A percentile compares a stretch with the other conserved stretches of the same genome.
These are phyloP conservation scores for Sarocladium strictum DNA, from an alignment of 2,329 filamentous ascomycete species.

Conservation along the genomic window DNA sequence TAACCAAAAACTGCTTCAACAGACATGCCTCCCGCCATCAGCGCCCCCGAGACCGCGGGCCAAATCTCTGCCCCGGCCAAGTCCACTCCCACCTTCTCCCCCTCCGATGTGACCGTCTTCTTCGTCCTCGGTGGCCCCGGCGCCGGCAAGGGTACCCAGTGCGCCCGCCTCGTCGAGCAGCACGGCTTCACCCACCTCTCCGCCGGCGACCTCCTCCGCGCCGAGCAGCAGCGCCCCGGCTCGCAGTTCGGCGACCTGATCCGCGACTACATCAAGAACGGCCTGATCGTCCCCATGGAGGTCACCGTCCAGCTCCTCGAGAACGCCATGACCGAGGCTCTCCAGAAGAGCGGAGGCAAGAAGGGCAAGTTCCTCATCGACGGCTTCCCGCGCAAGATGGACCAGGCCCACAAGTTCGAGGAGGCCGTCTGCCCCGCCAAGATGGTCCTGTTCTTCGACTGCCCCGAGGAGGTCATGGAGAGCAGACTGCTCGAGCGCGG, in stretches of 20 bases:
- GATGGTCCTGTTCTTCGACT: conserved; percentile 92
- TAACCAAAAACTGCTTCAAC: conserved; percentile 11
- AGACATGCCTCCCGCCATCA: conserved; percentile 34
- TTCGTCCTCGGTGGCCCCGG: conserved; percentile 96
- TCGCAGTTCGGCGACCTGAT: conserved; percentile 91
- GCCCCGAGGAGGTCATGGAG: conserved; percentile 85
- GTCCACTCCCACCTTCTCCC: conserved; percentile 62
- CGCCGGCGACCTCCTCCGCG: conserved; percentile 87
- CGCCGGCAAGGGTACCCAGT: conserved; percentile 95
- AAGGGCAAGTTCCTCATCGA: conserved; percentile 59
- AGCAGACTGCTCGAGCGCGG: conserved; percentile 77
- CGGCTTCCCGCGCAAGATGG: conserved; percentile 58
- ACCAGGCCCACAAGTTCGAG: conserved; percentile 94
- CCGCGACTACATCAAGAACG: conserved; percentile 87
- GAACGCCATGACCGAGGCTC: conserved; percentile 77
- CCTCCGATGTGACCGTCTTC: conserved; percentile 77
- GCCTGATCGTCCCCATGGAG: conserved; percentile 97
- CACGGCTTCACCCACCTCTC: conserved; percentile 92
- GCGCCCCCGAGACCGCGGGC: conserved; percentile 31
- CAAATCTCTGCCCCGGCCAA: conserved; percentile 47
- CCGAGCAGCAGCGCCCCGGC: conserved; percentile 82
- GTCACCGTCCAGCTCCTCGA: conserved; percentile 90
- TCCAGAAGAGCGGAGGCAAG: conserved; percentile 41
- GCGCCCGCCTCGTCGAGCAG: conserved; percentile 76
- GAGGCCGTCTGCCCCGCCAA: conserved; percentile 75